phyloP scores from a whole-genome alignment of 1,284 basidiomycete species.

The Athelia psychrophila region DNA sequence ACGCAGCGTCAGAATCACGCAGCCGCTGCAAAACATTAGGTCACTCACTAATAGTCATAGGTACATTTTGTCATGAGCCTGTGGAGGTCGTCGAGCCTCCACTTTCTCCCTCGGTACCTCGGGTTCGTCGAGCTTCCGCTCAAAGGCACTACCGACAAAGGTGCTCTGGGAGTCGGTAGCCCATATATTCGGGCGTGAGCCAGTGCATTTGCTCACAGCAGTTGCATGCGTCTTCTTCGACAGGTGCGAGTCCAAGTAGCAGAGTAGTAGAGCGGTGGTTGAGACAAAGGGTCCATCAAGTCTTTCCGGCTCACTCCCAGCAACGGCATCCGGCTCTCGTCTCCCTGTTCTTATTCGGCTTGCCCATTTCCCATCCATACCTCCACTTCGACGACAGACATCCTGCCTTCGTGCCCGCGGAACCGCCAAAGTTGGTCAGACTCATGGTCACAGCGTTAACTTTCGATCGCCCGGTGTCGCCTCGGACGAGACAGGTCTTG shows the following conservation, averaged over 20 bases:
- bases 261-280: slow-evolving; percentile 38
- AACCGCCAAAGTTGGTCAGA: slow-evolving; percentile 3
- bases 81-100: slow-evolving; percentile 64
- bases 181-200: slow-evolving; percentile 40
- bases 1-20: slow-evolving; percentile 10
- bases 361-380: slow-evolving; percentile 69
- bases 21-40: slow-evolving; percentile 5
- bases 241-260: slow-evolving; percentile 30
- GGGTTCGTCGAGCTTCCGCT: slow-evolving; percentile 63
- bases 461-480: slow-evolving; percentile 46
- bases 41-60: slow-evolving; percentile 83
- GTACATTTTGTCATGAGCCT: slow-evolving; percentile 70
- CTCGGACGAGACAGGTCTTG: slow-evolving; percentile 40
- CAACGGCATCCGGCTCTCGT: slow-evolving; percentile 37
- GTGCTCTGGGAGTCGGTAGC: slow-evolving; percentile 65
- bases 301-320: slow-evolving; percentile 33
- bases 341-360: slow-evolving; percentile 51
- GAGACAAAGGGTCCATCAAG: slow-evolving; percentile 32
- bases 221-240: slow-evolving; percentile 19
- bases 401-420: slow-evolving; percentile 18
- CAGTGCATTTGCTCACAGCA: slow-evolving; percentile 11
- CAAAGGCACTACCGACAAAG: slow-evolving; percentile 66
- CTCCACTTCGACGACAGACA: slow-evolving; percentile 45
- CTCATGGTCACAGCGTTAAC: not conserved
- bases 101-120: slow-evolving; percentile 49